Conservation (phyloP, 345 rosid genomes). For the Pseudoturritis turrita region DNA sequence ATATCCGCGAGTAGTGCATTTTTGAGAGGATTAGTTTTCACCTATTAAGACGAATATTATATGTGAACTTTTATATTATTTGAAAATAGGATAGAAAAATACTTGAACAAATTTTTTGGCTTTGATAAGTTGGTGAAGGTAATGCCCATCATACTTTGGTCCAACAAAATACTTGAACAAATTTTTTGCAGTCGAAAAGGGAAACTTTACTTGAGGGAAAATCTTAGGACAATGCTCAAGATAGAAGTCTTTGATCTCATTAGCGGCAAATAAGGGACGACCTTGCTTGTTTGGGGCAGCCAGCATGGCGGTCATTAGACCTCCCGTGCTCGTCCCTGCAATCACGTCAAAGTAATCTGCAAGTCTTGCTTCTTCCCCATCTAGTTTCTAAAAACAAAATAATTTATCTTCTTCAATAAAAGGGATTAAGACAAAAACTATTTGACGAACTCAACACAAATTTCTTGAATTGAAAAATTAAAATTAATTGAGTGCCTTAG, state of each 20-base stretch:
- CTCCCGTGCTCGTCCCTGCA: slow-evolving; percentile 70
- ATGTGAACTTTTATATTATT: background rate
- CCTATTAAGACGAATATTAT: slow-evolving; percentile 9
- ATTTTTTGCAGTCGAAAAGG: slow-evolving; percentile 20
- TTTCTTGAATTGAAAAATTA: background rate
- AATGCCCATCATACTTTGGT: slow-evolving; percentile 56
- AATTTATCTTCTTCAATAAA: background rate
- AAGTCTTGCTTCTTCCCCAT: slow-evolving; percentile 58
- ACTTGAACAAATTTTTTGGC: too few species aligned
- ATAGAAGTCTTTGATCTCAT: slow-evolving; percentile 49
- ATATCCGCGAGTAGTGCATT: slow-evolving; percentile 58
- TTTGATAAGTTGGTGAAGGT: slow-evolving; percentile 38
- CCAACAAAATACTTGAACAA: slow-evolving; percentile 37
- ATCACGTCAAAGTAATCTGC: slow-evolving; percentile 74
- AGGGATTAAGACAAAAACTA: background rate
- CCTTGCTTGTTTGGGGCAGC: slow-evolving; percentile 43
- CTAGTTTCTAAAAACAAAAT: slow-evolving; percentile 41
- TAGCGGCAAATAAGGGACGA: slow-evolving; percentile 57
- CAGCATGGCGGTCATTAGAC: slow-evolving; percentile 68
- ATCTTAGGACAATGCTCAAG: slow-evolving; percentile 42
- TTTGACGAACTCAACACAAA: background rate
- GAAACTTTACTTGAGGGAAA: slow-evolving; percentile 41
- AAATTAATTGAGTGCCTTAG: background rate
- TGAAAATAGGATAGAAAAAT: too few species aligned
- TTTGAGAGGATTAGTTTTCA: slow-evolving; percentile 33